Conservation (phyloP, 1,139 yeast species). For the Geotrichum bryndzae region DNA sequence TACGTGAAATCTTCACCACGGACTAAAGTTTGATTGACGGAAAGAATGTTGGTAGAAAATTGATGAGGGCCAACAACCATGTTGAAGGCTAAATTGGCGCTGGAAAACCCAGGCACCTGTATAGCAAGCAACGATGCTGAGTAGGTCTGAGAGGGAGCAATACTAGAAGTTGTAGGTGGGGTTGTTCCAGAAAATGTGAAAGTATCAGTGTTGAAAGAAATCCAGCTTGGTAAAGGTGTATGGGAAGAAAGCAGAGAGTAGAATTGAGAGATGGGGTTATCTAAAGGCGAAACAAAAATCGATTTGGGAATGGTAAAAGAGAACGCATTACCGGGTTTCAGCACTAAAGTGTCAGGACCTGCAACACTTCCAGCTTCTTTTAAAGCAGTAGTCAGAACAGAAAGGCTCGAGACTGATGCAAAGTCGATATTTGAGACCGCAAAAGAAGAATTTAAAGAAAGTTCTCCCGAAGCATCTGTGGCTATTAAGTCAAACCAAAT, state of each 20-base stretch:
- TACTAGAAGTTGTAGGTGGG: constrained; percentile 74
- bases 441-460: constrained; percentile 47
- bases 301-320: constrained; percentile 51
- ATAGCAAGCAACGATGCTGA: constrained; percentile 73
- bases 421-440: constrained; percentile 44
- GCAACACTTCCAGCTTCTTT: constrained; percentile 36
- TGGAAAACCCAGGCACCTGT: constrained; percentile 70
- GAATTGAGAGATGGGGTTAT: constrained; percentile 52
- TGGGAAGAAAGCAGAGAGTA: constrained; percentile 79
- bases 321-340: constrained; percentile 63
- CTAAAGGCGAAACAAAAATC: constrained; percentile 49
- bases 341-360: constrained; percentile 54
- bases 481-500: constrained; percentile 52
- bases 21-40: constrained; percentile 54
- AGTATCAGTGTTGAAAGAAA: constrained; percentile 49
- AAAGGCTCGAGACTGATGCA: constrained; percentile 24
- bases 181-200: constrained; percentile 81
- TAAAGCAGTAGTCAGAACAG: constrained; percentile 22
- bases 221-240: constrained; percentile 89
- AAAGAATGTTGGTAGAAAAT: constrained; percentile 54
- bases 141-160: constrained; percentile 79
- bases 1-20: constrained; percentile 49
- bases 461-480: constrained; percentile 47
- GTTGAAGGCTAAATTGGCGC: constrained; percentile 62
- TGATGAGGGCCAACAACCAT: constrained; percentile 84